Evolutionary conservation across 345 rosid genomes (phyloP), one percentile per base, ranked within the genome.

Genomic region (Corchorus capsularis): DNA sequence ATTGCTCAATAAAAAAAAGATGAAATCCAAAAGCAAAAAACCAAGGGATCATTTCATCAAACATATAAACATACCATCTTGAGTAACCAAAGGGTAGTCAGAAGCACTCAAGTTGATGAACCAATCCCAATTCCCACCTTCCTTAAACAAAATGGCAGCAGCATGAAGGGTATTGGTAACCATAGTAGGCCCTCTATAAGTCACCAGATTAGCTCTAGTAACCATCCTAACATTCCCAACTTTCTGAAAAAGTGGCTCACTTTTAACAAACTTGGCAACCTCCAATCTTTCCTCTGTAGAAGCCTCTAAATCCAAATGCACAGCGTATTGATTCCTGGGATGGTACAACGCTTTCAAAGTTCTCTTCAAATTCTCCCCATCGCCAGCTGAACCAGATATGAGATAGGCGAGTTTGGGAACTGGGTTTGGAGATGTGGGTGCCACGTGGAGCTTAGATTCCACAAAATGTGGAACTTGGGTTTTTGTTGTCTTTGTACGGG

Each of bases 101-200:
- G 98, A 94, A 69, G 96, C 98, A 80, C 97, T 94, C 80, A 94
- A 81, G 77, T 94, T 94, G 73, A 94, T 81, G 56, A 94, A 92
- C 98, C 98, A 94, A 82, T 94, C 98, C 98, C 98, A 94, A 7
- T 88, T 88, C 39, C 92, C 94, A 56, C 92, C 92, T 34, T 92
- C 92, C 79, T 27, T 89, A 59, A 94, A 77, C 86, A 94, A 82
- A 82, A 94, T 78, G 4, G 96, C 87, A 1, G 94, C 98, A 8
- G 93, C 97, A 37, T 94, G 93, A 77, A 94, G 96, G 4, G 98
- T 94, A 72, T 92, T 92, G 71, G 89, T 87, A n/a, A 92, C 96
- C 98, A 92, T 92, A 0, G 98, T 94, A 39, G 97, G 98, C 4
- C 96, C 98, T 69, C 91, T 85, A 46, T 94, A 94, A 34, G 98